Base-by-base conservation (phyloP, 352 stramenopile species). In the Pythium phragmiticola region DNA sequence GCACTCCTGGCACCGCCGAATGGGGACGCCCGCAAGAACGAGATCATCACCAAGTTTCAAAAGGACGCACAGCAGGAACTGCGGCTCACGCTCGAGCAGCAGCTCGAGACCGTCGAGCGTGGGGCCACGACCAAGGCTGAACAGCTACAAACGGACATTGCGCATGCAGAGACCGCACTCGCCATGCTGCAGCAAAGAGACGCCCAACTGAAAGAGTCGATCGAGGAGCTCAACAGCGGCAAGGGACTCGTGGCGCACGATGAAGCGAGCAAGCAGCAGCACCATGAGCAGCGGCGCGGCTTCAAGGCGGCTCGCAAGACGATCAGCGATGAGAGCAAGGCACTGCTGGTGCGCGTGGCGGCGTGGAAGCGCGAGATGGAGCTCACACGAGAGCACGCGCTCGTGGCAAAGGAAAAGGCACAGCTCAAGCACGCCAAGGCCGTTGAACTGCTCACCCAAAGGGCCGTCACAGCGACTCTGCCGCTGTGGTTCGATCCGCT, bases 191-290 rank as follows among this genome's bases (percentile, higher is more conserved):
- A 63, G 12, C 48, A 51, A 1, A 68, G 65, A 47, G 80, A 89
- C 34, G 55, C 60, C 19, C 48, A 69, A 19, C 63, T 87, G 0
- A 73, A 75, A 28, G 72, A 74, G 37, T 52, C 68, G 26, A 88
- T 89, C 34, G 80, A 88, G 41, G 78, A 87, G 28, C 84, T 89
- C 37, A 77, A 89, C 62, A 82, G 78, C 53, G 76, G 80, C 13
- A 78, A 77, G 33, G 57, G 68, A 3, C 17, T 59, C 9, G 33
- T 14, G 8, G 34, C 13, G n/a, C 16, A 23, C 12, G 49, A 21
- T 11, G 54, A 51, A 11, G 43, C 33, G n/a, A 14, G 49, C 14
- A 65, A 65, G 46, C 43, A 60, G 21, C 63, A 73, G 1, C 66
- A 77, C 4, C 70, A 83, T 19, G 80, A 84, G 33, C 59, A 67